Conservation (phyloP, 305 asterid species). For the Vinca major region DNA sequence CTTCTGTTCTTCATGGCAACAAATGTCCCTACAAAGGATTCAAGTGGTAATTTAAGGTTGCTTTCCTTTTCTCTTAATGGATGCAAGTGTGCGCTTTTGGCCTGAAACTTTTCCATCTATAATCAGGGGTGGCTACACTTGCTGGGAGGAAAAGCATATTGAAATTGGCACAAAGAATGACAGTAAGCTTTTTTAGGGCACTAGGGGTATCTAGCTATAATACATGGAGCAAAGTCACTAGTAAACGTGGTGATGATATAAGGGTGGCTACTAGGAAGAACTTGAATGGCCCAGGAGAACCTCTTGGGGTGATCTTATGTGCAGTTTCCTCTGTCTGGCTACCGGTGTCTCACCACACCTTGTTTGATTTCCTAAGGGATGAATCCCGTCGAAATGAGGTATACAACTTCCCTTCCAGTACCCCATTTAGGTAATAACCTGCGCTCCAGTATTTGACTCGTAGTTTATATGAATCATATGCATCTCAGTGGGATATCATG, state of each 20-base stretch:
- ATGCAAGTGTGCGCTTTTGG: background rate
- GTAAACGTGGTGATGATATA: conserved; percentile 58
- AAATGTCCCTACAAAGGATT: conserved; percentile 68
- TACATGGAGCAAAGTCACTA: conserved; percentile 62
- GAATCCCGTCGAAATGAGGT: conserved; percentile 69
- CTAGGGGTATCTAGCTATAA: conserved; percentile 61
- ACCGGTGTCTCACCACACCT: conserved; percentile 48
- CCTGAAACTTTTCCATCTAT: conserved; percentile 5
- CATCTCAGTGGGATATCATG: conserved; percentile 72
- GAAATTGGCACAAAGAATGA: conserved; percentile 75
- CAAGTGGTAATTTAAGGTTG: too few relatives aligned
- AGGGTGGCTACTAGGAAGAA: conserved; percentile 61
- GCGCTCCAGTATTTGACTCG: too few relatives aligned
- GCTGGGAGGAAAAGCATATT: conserved; percentile 80
- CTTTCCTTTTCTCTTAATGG: too few relatives aligned
- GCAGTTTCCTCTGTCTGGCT: conserved; percentile 69
- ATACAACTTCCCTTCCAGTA: background rate
- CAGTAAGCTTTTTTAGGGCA: conserved; percentile 48
- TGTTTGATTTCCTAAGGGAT: conserved; percentile 71
- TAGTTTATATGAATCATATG: background rate
- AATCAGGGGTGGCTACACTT: conserved; percentile 59
- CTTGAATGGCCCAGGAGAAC: conserved; percentile 63
- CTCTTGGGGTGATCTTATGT: conserved; percentile 56
- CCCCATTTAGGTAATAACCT: too few relatives aligned
- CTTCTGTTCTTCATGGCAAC: conserved; percentile 70